Evolutionary conservation across 2,329 filamentous ascomycete genomes (phyloP), one percentile per base, ranked within the genome.

Genomic region (Fusarium sp.): DNA sequence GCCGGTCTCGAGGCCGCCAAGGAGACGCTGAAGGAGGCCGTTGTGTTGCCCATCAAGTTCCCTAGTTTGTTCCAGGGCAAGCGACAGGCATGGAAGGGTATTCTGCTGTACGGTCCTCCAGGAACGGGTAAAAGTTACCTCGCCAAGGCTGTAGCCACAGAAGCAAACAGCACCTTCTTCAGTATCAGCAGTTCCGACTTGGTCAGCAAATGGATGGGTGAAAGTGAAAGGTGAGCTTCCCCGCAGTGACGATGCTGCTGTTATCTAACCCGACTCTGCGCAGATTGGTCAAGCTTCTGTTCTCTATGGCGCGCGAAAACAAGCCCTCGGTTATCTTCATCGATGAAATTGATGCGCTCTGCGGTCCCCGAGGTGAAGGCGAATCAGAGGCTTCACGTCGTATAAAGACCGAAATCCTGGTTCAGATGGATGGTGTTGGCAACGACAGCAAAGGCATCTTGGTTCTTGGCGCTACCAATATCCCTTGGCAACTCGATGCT

Each of bases 201-300:
- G 79, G 96, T 99, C 64, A 97, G 93, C 79, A 99, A 99, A 79
- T 99, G 96, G 96, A 99, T 99, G 96, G 96, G 96, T 83, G 96
- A 99, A 81, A 96, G 92, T 84, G 96, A 99, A 88, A 89, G 94
- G 93, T 96, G 83, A 63, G 77, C 32, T 19, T 19, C 20, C 33
- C 46, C 17, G 13, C 40, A 28, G 30, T 4, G 17, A 67, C 71
- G 30, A 7, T 6, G 30, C 7, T 43, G 1, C n/a, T 8, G 26
- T 37, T n/a, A 39, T 45, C 74, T 79, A 65, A 78, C 65, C 6
- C 7, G 6, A 17, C 7, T 14, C 30, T 45, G 9, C 22, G 47
- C 74, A 96, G 94, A 75, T 87, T 99, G 72, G 96, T 99, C 58
- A 98, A 98, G 77, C 92, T 97, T 68, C 87, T 99, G 13, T 99